Base-by-base conservation (phyloP, 2,329 filamentous ascomycete genomes). In the Mycogone perniciosa region DNA sequence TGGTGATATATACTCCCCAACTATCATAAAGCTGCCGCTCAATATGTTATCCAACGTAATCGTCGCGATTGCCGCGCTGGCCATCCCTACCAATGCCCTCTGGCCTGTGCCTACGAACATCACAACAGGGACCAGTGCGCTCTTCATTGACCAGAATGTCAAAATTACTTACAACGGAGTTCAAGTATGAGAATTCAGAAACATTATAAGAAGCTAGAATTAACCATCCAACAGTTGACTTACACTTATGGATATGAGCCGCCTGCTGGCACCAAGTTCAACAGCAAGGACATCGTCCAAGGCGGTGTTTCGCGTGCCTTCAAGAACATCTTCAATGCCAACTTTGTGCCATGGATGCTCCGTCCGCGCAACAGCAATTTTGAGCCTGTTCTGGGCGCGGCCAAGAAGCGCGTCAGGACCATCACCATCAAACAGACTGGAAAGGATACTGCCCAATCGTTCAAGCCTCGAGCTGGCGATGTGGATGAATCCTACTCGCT, bases 271-370 rank as follows among this genome's bases (percentile, higher is more conserved):
- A 49, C 66, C 47, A 62, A 67, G 13, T 70, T 76, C 54, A 70
- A 61, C 59, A 79, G 76, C 67, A 70, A 71, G 58, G 69, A 77
- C 27, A 73, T 85, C 30, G 77, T 84, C 46, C 70, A 75, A 57
- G 76, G 71, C 29, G 82, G 72, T 30, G 70, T 85, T n/a, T 73
- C 75, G 20, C 77, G 85, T 42, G 75, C 85, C 6, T 71, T 84
- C 56, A 66, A 76, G 27, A 79, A 76, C 51, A 81, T 92, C 50
- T 86, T 90, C 67, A 68, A 77, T 27, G 71, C 84, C 53, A 81
- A 79, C 58, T 82, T 90, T 55, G 78, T 89, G n/a, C 88, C 89
- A 0, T 93, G 88, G 88, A 89, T 84, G 70, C 79, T 93, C 50
- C 77, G 86, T 56, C 76, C 79, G 29, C 79, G 84, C 34, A 76